Evolutionary conservation across 2,329 filamentous ascomycete genomes (phyloP).

Genomic region (Lachnellula cervina): DNA sequence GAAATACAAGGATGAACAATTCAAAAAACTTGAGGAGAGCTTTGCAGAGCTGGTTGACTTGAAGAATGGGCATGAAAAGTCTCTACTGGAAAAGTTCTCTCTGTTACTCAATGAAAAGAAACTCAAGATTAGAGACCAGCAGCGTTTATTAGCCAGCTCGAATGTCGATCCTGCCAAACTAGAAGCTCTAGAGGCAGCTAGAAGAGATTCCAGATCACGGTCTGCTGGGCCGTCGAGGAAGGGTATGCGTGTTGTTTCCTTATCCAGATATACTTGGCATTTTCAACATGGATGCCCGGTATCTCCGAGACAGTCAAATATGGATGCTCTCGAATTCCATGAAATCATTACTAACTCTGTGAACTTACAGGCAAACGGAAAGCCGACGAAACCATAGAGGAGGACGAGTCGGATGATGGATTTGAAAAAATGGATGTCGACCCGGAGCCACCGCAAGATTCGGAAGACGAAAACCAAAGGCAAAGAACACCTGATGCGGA

Average conservation of each 20-base stretch:
- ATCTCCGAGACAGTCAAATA: too few species aligned
- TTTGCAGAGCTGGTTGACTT: conserved; percentile 61
- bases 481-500: conserved; percentile 20
- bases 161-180: conserved; percentile 24
- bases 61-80: conserved; percentile 63
- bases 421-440: conserved; percentile 50
- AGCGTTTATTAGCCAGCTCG: conserved; percentile 47
- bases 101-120: conserved; percentile 75
- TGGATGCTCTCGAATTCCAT: too few species aligned
- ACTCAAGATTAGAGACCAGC: conserved; percentile 70
- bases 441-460: conserved; percentile 16
- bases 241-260: too few species aligned
- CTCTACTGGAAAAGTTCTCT: conserved; percentile 64
- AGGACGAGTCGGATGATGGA: conserved; percentile 42
- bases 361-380: conserved; percentile 44
- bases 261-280: too few species aligned
- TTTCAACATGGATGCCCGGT: too few species aligned
- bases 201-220: conserved; percentile 3
- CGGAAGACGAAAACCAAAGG: conserved; percentile 17
- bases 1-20: conserved; percentile 47
- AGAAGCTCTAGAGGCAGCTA: conserved; percentile 11
- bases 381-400: conserved; percentile 26
- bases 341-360: too few species aligned
- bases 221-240: conserved; percentile 35
- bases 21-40: conserved; percentile 56